Conservation (phyloP, 164 flowering plant species). For the Magnolia kwangsiensis region DNA sequence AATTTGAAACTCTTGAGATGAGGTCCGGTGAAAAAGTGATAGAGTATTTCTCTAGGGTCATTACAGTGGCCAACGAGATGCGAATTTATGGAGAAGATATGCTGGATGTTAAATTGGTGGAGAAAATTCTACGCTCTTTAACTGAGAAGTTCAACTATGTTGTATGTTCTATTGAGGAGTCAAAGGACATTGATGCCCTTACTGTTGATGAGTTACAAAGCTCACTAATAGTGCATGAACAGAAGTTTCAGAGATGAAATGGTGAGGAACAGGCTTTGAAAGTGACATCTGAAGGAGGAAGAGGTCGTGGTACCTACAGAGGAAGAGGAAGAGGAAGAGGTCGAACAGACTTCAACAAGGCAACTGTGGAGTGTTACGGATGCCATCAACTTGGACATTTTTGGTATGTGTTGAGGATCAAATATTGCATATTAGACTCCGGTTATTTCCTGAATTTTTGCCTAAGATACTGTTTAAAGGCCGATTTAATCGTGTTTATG, state of each 20-base stretch:
- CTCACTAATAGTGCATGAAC: slow-evolving; percentile 21
- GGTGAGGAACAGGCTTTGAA: slow-evolving; percentile 19
- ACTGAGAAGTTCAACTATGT: slow-evolving; percentile 19
- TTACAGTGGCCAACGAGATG: background rate
- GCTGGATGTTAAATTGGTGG: slow-evolving; percentile 17
- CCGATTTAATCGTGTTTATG: too few relatives aligned
- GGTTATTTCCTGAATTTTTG: too few relatives aligned
- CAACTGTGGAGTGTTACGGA: slow-evolving; percentile 14
- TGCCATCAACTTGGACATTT: slow-evolving; percentile 9
- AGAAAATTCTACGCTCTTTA: slow-evolving; percentile 14
- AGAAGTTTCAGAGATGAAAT: slow-evolving; percentile 8
- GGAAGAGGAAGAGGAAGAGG: slow-evolving; percentile 15
- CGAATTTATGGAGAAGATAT: slow-evolving; percentile 19
- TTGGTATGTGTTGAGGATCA: too few relatives aligned
- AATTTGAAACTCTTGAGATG: slow-evolving; percentile 27
- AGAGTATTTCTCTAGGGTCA: too few relatives aligned
- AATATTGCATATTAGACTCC: too few relatives aligned
- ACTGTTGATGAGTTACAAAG: slow-evolving; percentile 25
- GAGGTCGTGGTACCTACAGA: slow-evolving; percentile 18
- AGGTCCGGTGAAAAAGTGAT: slow-evolving; percentile 4
- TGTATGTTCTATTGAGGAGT: background rate
- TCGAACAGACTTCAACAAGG: slow-evolving; percentile 6
- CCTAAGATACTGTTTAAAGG: too few relatives aligned
- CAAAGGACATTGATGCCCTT: slow-evolving; percentile 12
- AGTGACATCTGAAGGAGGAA: slow-evolving; percentile 12